These are phyloP conservation scores for Metahyphopichia silvanorum DNA, from an alignment of 805 yeast species.

Conservation along the genomic window DNA sequence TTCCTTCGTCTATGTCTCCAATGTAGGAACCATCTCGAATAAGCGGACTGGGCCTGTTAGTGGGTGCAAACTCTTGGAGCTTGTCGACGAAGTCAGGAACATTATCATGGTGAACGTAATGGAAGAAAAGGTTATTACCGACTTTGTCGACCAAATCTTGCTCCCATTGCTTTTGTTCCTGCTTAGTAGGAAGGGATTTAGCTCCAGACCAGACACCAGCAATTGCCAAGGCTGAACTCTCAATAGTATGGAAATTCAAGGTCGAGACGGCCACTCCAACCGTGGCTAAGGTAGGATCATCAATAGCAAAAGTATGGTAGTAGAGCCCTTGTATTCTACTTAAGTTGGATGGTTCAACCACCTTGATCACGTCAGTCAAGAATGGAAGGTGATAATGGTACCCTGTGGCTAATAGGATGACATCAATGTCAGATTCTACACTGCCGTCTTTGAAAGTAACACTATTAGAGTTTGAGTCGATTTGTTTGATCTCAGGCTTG, in stretches of 20 bases:
- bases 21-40: slow-evolving; percentile 17
- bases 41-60: slow-evolving; percentile 30
- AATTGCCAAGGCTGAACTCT: slow-evolving; percentile 50
- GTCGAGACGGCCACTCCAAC: slow-evolving; percentile 42
- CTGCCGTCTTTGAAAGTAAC: slow-evolving; percentile 26
- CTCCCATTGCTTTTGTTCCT: slow-evolving; percentile 39
- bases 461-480: slow-evolving; percentile 19
- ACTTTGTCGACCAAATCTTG: slow-evolving; percentile 14
- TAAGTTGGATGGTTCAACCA: slow-evolving; percentile 19
- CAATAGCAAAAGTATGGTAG: slow-evolving; percentile 34
- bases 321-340: slow-evolving; percentile 37
- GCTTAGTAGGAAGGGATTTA: slow-evolving; percentile 33
- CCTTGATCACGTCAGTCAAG: slow-evolving; percentile 19
- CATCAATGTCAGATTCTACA: slow-evolving; percentile 27
- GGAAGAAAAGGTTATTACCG: slow-evolving; percentile 24
- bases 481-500: slow-evolving; percentile 23
- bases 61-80: slow-evolving; percentile 20
- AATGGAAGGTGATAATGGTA: slow-evolving; percentile 48
- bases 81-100: slow-evolving; percentile 24
- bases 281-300: slow-evolving; percentile 41
- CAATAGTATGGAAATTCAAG: slow-evolving; percentile 48
- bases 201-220: slow-evolving; percentile 54
- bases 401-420: slow-evolving; percentile 49
- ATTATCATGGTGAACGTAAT: slow-evolving; percentile 26
- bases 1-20: slow-evolving; percentile 19